Percentiles rank a stretch among this genome's conserved stretches.
Evolutionary conservation across 805 yeast genomes (phyloP).

Genomic region (Lipomyces sp.): DNA sequence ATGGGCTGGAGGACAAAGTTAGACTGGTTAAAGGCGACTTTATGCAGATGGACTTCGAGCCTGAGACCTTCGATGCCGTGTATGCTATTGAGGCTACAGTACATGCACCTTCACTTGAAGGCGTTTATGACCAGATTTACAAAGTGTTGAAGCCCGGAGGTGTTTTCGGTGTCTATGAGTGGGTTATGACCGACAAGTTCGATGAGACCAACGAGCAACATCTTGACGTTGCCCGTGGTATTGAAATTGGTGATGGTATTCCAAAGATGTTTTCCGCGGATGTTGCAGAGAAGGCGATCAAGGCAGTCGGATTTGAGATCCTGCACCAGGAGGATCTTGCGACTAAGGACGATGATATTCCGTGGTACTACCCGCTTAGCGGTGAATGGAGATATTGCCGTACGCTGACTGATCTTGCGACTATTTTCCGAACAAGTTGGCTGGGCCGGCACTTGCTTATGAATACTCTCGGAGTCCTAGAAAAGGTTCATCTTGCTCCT

Average conservation of each 20-base stretch:
- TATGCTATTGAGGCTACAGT: conserved; percentile 98
- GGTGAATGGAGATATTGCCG: conserved; percentile 92
- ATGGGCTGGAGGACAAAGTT: conserved; percentile 67
- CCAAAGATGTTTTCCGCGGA: conserved; percentile 89
- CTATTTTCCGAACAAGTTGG: conserved; percentile 82
- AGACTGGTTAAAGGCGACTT: conserved; percentile 94
- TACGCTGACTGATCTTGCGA: conserved; percentile 68
- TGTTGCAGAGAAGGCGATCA: conserved; percentile 85
- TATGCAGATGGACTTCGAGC: conserved; percentile 97
- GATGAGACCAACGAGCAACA: conserved; percentile 86
- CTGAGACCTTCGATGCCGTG: conserved; percentile 88
- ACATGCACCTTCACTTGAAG: conserved; percentile 94
- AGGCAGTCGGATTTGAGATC: conserved; percentile 82
- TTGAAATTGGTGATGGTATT: conserved; percentile 97
- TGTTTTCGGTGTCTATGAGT: conserved; percentile 94
- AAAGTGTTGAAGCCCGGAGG: conserved; percentile 98
- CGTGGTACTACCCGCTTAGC: conserved; percentile 96
- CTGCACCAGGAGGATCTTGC: conserved; percentile 79
- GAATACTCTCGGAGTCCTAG: conserved; percentile 73
- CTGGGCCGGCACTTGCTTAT: conserved; percentile 86
- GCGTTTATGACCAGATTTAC: conserved; percentile 91
- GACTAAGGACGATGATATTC: conserved; percentile 70
- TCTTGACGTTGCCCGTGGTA: conserved; percentile 93
- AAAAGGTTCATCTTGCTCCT: conserved; percentile 84
- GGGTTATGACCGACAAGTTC: conserved; percentile 96